Evolutionary conservation across 176 grass and related monocot genomes (phyloP).

Genomic region (Puya raimondii): DNA sequence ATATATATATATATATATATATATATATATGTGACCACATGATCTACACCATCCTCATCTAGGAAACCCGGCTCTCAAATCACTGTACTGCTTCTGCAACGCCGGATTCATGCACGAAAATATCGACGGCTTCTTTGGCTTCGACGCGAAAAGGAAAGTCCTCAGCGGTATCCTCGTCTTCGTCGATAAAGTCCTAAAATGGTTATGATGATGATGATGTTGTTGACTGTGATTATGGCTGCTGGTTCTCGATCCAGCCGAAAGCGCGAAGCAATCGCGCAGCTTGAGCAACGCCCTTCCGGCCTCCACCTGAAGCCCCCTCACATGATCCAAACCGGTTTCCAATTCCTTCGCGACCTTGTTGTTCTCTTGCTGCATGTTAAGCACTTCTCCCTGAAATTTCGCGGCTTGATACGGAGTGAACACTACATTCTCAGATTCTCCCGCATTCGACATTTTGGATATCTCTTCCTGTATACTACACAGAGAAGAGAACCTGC

Average conservation of each 20-base stretch:
- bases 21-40: slow-evolving; percentile 1
- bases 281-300: slow-evolving; percentile 46
- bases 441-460: slow-evolving; percentile 22
- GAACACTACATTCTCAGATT: slow-evolving; percentile 30
- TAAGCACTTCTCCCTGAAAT: slow-evolving; percentile 65
- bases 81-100: slow-evolving; percentile 45
- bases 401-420: slow-evolving; percentile 43
- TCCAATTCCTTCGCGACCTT: slow-evolving; percentile 61
- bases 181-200: slow-evolving; percentile 49
- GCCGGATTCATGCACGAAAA: slow-evolving; percentile 77
- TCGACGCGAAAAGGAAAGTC: slow-evolving; percentile 68
- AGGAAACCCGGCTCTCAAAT: slow-evolving; percentile 34
- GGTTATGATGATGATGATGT: slow-evolving; percentile 7
- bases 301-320: slow-evolving; percentile 49
- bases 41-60: slow-evolving; percentile 36
- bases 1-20: neutral
- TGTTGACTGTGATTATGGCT: slow-evolving; percentile 20
- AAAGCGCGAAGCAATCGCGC: slow-evolving; percentile 34
- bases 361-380: slow-evolving; percentile 65
- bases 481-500: slow-evolving; percentile 50
- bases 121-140: slow-evolving; percentile 75
- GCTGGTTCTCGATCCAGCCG: slow-evolving; percentile 37
- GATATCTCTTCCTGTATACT: slow-evolving; percentile 59
- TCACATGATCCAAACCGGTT: slow-evolving; percentile 57
- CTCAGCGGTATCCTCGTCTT: slow-evolving; percentile 62